phyloP scores from a whole-genome alignment of 371 early-diverging fungal species.

The Umbelopsis sp. region DNA sequence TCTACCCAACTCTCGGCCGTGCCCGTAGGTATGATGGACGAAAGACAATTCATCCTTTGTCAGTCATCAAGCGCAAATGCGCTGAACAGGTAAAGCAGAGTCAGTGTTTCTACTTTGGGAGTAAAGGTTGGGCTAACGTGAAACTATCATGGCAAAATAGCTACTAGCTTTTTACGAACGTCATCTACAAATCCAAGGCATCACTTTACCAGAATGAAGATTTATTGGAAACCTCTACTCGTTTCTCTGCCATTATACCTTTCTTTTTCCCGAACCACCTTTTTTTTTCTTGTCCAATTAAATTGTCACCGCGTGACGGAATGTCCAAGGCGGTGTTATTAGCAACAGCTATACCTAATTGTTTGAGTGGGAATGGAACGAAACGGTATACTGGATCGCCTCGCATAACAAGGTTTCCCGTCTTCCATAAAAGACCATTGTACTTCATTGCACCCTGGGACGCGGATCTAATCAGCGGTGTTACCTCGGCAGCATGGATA shows the following conservation, averaged over 20 bases:
- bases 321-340: neutral
- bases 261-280: neutral
- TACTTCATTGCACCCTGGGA: too few species aligned
- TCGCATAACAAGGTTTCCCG: too few species aligned
- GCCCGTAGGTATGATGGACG: neutral
- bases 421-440: too few species aligned
- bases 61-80: constrained; percentile 4
- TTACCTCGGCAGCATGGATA: too few species aligned
- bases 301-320: neutral
- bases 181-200: constrained; percentile 3
- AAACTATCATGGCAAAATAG: neutral
- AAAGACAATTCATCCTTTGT: constrained; percentile 1
- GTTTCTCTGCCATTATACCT: neutral
- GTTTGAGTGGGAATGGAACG: too few species aligned
- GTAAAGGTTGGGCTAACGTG: too few species aligned
- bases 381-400: too few species aligned
- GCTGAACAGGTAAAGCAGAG: neutral
- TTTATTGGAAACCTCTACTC: neutral
- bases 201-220: neutral
- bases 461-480: too few species aligned
- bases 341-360: too few species aligned
- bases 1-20: too few species aligned
- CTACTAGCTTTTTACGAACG: constrained; percentile 6
- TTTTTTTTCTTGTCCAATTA: neutral
- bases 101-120: too few species aligned